Evolutionary conservation across 352 stramenopile species (phyloP).

Genomic region (Pythium rishiriense): DNA sequence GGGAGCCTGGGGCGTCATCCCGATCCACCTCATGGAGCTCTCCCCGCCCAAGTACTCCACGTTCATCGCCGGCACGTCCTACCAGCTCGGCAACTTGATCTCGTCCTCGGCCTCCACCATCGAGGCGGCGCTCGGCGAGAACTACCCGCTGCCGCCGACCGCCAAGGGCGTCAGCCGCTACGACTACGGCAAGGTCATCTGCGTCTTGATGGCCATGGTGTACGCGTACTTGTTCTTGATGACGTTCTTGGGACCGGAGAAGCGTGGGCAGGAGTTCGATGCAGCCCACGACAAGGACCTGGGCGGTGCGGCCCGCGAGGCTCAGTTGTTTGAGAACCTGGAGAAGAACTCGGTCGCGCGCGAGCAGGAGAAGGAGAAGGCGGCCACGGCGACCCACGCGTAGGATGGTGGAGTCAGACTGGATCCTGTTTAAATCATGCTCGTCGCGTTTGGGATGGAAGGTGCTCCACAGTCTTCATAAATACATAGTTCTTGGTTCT

Average conservation of each 20-base stretch:
- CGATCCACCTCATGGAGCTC: slow-evolving; percentile 61
- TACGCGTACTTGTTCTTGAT: slow-evolving; percentile 48
- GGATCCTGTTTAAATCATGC: neutral
- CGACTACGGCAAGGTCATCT: slow-evolving; percentile 56
- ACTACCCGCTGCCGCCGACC: slow-evolving; percentile 41
- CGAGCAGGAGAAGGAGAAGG: slow-evolving; percentile 13
- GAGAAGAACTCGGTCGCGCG: slow-evolving; percentile 10
- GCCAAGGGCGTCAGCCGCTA: slow-evolving; percentile 34
- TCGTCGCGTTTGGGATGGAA: no score
- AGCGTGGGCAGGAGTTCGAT: slow-evolving; percentile 52
- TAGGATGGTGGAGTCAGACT: neutral
- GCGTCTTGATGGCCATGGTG: slow-evolving; percentile 45
- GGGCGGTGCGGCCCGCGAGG: slow-evolving; percentile 2
- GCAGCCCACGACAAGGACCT: slow-evolving; percentile 29
- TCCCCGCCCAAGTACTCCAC: slow-evolving; percentile 51
- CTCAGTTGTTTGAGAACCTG: neutral
- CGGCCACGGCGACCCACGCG: neutral
- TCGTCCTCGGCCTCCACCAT: slow-evolving; percentile 56
- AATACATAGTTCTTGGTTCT: neutral
- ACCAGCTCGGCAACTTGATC: slow-evolving; percentile 60
- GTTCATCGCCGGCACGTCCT: slow-evolving; percentile 48
- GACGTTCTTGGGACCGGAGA: slow-evolving; percentile 46
- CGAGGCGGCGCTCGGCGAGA: slow-evolving; percentile 44
- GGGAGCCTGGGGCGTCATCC: slow-evolving; percentile 55
- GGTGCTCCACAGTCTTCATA: no score